Evolutionary conservation across 2,329 filamentous ascomycete genomes (phyloP).

Genomic region (Cryphonectria naterciae): DNA sequence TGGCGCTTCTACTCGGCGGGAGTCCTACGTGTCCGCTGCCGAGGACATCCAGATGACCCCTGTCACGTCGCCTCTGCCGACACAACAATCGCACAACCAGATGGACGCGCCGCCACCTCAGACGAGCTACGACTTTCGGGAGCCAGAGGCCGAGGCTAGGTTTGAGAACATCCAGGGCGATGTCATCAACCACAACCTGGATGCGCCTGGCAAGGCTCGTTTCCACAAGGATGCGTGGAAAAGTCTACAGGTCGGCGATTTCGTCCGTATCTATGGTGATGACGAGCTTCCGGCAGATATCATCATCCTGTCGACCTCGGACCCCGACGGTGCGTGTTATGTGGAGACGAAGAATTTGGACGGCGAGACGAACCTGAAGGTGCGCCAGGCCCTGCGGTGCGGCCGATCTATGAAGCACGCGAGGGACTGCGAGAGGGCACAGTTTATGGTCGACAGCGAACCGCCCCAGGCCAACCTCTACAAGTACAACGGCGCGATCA

Average conservation of each 20-base stretch:
- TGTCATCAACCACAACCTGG: slow-evolving; percentile 73
- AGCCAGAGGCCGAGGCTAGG: slow-evolving; percentile 42
- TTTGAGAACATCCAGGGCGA: slow-evolving; percentile 54
- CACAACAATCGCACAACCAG: slow-evolving; percentile 40
- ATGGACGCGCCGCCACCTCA: slow-evolving; percentile 38
- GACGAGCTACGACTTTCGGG: slow-evolving; percentile 40
- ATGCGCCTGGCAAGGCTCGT: slow-evolving; percentile 70
- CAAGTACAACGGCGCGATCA: slow-evolving; percentile 87
- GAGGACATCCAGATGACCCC: slow-evolving; percentile 95
- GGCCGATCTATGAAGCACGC: slow-evolving; percentile 84
- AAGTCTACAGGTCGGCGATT: slow-evolving; percentile 91
- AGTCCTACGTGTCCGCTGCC: slow-evolving; percentile 57
- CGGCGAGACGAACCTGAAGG: slow-evolving; percentile 96
- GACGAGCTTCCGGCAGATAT: slow-evolving; percentile 95
- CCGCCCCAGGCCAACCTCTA: slow-evolving; percentile 91
- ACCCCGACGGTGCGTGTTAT: slow-evolving; percentile 92
- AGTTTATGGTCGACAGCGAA: slow-evolving; percentile 90
- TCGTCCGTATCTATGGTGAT: slow-evolving; percentile 93
- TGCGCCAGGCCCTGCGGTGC: slow-evolving; percentile 86
- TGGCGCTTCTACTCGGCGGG: slow-evolving; percentile 52
- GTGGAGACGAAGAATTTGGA: slow-evolving; percentile 98
- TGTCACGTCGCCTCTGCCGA: slow-evolving; percentile 77
- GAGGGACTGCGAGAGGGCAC: slow-evolving; percentile 84
- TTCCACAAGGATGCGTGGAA: slow-evolving; percentile 98
- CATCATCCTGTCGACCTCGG: slow-evolving; percentile 89